Conservation (phyloP, 345 rosid genomes). For the Leavenworthia alabamica region DNA sequence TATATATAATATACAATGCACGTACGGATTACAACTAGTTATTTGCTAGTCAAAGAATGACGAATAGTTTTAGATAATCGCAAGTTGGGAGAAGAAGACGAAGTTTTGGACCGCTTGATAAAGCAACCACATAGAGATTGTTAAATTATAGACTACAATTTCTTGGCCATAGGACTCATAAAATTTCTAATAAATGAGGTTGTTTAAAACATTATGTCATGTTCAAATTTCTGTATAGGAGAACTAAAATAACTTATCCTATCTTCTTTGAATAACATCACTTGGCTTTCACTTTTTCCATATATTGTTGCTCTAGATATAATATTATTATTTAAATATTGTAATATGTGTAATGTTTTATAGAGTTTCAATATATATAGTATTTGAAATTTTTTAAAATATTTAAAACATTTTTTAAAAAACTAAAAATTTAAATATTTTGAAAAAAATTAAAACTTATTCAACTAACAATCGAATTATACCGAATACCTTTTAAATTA, state of each 20-base stretch:
- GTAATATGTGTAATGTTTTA: too few species aligned
- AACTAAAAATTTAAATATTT: too few species aligned
- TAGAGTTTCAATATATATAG: too few species aligned
- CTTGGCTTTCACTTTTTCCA: not conserved
- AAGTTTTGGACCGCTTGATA: not conserved
- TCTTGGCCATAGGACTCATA: not conserved
- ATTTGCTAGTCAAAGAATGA: not conserved
- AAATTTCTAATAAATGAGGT: not conserved
- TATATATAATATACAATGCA: not conserved
- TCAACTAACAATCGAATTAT: too few species aligned
- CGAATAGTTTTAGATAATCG: not conserved
- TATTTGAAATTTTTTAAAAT: too few species aligned
- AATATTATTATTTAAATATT: too few species aligned
- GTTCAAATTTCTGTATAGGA: not conserved
- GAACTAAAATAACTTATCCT: not conserved
- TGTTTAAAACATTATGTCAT: not conserved
- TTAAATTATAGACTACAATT: not conserved
- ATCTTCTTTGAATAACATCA: not conserved
- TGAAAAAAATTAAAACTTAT: too few species aligned
- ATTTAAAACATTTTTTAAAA: too few species aligned
- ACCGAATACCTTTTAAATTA: too few species aligned
- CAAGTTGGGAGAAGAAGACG: conserved; percentile 7
- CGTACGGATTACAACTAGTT: conserved; percentile 15
- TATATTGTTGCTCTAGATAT: not conserved
- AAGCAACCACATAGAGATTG: not conserved